Percentiles rank a stretch among this genome's conserved stretches.
Conservation (phyloP, 257 asterid genomes). For the Craterostigma plantagineum region DNA sequence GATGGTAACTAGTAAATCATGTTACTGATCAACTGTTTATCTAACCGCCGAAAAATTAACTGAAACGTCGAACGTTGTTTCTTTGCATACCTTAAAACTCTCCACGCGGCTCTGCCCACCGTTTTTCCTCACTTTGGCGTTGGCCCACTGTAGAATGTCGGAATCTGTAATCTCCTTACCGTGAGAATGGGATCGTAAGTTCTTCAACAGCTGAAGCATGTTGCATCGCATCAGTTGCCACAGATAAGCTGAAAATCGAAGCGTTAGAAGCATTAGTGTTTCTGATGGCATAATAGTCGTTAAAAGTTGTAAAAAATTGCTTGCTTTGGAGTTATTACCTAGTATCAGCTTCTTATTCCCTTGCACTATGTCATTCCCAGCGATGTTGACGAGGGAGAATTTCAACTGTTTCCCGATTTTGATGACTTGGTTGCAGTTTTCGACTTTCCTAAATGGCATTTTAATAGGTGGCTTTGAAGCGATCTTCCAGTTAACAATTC, state of each 20-base stretch:
- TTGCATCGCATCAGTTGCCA: conserved; percentile 92
- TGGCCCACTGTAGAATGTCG: conserved; percentile 86
- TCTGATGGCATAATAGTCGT: background rate
- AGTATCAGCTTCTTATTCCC: conserved; percentile 85
- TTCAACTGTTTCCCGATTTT: conserved; percentile 80
- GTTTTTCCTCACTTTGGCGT: conserved; percentile 48
- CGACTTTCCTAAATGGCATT: conserved; percentile 92
- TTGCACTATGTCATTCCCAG: conserved; percentile 89
- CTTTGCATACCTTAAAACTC: conserved; percentile 53
- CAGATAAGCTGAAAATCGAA: conserved; percentile 59
- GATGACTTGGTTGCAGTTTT: conserved; percentile 93
- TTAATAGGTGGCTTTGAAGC: conserved; percentile 89
- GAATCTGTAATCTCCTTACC: conserved; percentile 81
- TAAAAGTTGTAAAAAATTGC: background rate
- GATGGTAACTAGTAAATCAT: too few species aligned
- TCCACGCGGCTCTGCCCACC: conserved; percentile 56
- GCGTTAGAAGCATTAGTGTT: background rate
- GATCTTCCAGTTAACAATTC: conserved; percentile 84
- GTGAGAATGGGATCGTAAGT: conserved; percentile 69
- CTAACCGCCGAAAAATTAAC: too few species aligned
- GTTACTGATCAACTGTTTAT: too few species aligned
- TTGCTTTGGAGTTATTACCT: conserved; percentile 23
- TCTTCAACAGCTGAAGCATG: conserved; percentile 81
- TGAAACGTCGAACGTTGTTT: too few species aligned
- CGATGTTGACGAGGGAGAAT: conserved; percentile 82